These are phyloP conservation scores for Sporothrix inflata DNA, from an alignment of 2,329 filamentous ascomycete species.

Conservation along the genomic window DNA sequence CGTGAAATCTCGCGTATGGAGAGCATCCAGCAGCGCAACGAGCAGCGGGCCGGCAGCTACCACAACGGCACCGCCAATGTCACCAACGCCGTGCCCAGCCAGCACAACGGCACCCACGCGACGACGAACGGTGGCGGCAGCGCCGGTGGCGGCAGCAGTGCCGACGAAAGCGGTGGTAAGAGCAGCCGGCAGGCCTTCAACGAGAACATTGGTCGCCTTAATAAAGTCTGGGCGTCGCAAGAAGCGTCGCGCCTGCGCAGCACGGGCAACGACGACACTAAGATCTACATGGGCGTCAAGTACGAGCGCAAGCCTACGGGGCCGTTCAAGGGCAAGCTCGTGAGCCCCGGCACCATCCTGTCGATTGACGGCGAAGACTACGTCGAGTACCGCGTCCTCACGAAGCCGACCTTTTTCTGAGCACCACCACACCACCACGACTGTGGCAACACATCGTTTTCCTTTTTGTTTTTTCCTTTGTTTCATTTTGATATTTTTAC, in stretches of 20 bases:
- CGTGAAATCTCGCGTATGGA: constrained; percentile 58
- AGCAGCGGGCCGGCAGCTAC: constrained; percentile 48
- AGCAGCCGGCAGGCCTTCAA: constrained; percentile 43
- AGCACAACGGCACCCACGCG: constrained; percentile 33
- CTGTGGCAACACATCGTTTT: not conserved
- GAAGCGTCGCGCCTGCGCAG: constrained; percentile 51
- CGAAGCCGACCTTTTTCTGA: constrained; percentile 64
- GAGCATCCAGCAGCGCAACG: constrained; percentile 54
- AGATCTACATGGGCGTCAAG: constrained; percentile 62
- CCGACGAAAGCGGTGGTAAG: constrained; percentile 32
- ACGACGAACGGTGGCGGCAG: constrained; percentile 19
- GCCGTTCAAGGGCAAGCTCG: constrained; percentile 65
- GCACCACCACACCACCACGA: no score
- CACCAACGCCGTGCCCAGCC: not conserved
- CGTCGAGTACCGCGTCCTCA: constrained; percentile 67
- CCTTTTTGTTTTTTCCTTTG: not conserved
- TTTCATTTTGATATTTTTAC: not conserved
- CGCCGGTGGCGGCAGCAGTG: constrained; percentile 36
- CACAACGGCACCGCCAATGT: not conserved
- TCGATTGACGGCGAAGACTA: constrained; percentile 69
- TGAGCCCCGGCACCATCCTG: constrained; percentile 63
- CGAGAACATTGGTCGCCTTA: constrained; percentile 57
- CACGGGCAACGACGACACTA: constrained; percentile 54
- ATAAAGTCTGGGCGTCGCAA: constrained; percentile 60
- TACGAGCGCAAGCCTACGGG: constrained; percentile 65